These are phyloP conservation scores for Cyclotella kingstonii DNA, from an alignment of 108 stramenopile genomes.

Conservation along the genomic window DNA sequence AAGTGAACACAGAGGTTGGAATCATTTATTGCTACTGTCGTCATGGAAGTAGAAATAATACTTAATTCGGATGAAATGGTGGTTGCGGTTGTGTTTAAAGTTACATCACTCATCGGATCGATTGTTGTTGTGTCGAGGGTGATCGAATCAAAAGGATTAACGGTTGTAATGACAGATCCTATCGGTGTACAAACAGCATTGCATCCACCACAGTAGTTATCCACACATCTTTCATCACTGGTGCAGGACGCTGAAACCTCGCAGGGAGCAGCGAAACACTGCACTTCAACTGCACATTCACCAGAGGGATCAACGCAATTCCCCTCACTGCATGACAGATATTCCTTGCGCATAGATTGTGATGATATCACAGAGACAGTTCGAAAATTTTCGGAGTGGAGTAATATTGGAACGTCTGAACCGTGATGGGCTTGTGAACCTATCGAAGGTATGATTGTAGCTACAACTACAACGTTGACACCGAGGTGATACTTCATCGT, in stretches of 20 bases:
- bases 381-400: too few relatives aligned
- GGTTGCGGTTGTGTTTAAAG: not conserved
- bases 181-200: constrained; percentile 9
- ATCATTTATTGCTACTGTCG: not conserved
- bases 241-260: constrained; percentile 7
- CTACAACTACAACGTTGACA: too few relatives aligned
- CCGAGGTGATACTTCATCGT: too few relatives aligned
- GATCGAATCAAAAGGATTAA: not conserved
- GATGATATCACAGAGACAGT: too few relatives aligned
- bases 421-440: too few relatives aligned
- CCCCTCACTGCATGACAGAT: not conserved
- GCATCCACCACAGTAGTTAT: constrained; percentile 30
- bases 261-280: constrained; percentile 21
- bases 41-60: not conserved
- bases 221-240: constrained; percentile 4
- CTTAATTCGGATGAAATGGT: not conserved
- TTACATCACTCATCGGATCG: not conserved
- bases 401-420: too few relatives aligned
- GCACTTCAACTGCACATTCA: constrained; percentile 3
- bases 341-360: too few relatives aligned
- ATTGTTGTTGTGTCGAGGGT: not conserved
- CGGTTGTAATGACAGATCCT: too few relatives aligned
- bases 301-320: constrained; percentile 14
- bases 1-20: constrained; percentile 1
- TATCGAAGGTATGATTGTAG: too few relatives aligned